Evolutionary conservation across 2,329 filamentous ascomycete species (phyloP), one percentile per base, ranked within the genome.

Genomic region (Sporothrix globosa): DNA sequence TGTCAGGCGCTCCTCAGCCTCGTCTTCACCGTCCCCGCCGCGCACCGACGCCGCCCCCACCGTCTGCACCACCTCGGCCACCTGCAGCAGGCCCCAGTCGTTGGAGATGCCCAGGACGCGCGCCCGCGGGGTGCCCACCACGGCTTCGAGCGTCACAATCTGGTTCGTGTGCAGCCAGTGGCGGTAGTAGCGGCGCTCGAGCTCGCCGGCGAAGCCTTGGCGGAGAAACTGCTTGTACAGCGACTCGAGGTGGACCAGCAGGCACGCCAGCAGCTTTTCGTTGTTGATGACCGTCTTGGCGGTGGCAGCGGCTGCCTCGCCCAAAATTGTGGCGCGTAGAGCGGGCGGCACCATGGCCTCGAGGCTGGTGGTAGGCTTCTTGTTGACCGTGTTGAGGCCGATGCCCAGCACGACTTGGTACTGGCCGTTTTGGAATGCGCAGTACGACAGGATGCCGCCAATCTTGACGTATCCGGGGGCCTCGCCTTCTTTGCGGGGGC

Each of bases 391-490:
- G 79, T 99, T 99, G 74, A 99, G 78, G 1, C 96, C 96, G 74
- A 93, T 88, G 39, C 96, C 96, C 2, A 95, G 87, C 21, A 98
- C 90, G 53, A 97, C 87, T 73, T 95, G 92, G 80, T 97, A 98
- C 73, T 89, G 86, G 34, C 89, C 89, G 6, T 87, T 85, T 6
- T 87, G 87, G 81, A 96, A 98, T 71, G 89, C 88, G 73, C 92
- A 96, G 78, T 97, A 97, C 7, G 97, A 92, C 2, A 98, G 86
- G 73, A 99, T 96, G 6, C 96, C 96, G 68, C 92, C 93, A 69
- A 99, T 94, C 77, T 99, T 99, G 74, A 93, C 90, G 75, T 96
- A 96, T 21, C 27, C 44, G 56, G 6, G 34, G 7, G 14, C 24
- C 13, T 21, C 21, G 27, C 53, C 19, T 5, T 63, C 58, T 1